Percentiles rank a stretch among this genome's conserved stretches.
Evolutionary conservation across 2,329 filamentous ascomycete species (phyloP).

Genomic region (Tolypocladium sp.): DNA sequence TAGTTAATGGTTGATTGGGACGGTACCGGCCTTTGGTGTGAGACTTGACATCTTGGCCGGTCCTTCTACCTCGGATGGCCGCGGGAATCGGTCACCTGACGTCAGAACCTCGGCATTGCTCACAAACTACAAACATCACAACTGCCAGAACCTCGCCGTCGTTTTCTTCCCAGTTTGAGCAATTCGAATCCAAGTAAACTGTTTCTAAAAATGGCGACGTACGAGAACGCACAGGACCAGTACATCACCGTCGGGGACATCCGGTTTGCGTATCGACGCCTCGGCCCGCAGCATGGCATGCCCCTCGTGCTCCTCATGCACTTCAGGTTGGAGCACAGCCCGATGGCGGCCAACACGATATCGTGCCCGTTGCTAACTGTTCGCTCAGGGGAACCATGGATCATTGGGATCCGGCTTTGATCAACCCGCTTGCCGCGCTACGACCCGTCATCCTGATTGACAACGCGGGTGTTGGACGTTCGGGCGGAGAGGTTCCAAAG

Average conservation of each 20-base stretch:
- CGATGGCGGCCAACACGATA: not conserved
- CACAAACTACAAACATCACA: not conserved
- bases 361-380: not conserved
- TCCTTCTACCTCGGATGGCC: not conserved
- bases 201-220: conserved; percentile 16
- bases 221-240: conserved; percentile 16
- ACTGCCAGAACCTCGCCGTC: not conserved
- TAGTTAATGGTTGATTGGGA: not conserved
- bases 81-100: not conserved
- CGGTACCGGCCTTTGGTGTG: too few relatives aligned
- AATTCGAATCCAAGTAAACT: too few relatives aligned
- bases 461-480: conserved; percentile 37
- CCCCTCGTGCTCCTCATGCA: conserved; percentile 22
- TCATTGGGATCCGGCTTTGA: conserved; percentile 31
- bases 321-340: conserved; percentile 16
- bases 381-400: conserved; percentile 25
- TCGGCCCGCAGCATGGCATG: conserved; percentile 17
- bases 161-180: not conserved
- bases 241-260: conserved; percentile 19
- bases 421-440: conserved; percentile 31
- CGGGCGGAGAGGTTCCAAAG: conserved; percentile 28
- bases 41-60: not conserved
- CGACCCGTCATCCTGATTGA: conserved; percentile 37
- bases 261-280: conserved; percentile 21
- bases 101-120: not conserved